Evolutionary conservation across 208 protist species (phyloP).

Genomic region (Phytomonas sp.): DNA sequence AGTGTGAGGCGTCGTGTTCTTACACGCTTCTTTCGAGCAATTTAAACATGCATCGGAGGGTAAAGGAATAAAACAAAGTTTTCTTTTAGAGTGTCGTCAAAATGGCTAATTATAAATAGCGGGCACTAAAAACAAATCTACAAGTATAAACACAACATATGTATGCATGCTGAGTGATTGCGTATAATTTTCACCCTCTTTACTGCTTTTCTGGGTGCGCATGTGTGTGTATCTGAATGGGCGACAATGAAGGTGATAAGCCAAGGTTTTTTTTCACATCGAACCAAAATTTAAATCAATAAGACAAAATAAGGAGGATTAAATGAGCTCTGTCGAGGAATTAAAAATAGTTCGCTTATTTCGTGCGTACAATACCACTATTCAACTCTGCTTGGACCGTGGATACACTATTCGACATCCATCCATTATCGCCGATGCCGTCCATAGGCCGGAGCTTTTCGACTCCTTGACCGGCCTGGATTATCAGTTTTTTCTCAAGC

Average conservation of each 20-base stretch:
- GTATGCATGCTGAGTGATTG: background rate
- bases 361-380: constrained; percentile 70
- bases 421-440: constrained; percentile 43
- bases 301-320: background rate
- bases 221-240: too few relatives aligned
- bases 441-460: constrained; percentile 29
- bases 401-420: constrained; percentile 74
- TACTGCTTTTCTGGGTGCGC: background rate
- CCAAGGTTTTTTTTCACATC: constrained; percentile 2
- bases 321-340: constrained; percentile 69
- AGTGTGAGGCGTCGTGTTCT: constrained; percentile 34
- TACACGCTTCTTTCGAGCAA: constrained; percentile 1
- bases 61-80: background rate
- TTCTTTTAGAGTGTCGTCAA: background rate
- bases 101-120: too few relatives aligned
- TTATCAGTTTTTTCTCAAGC: constrained; percentile 64
- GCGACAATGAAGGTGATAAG: too few relatives aligned
- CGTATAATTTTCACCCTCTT: constrained; percentile 1
- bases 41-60: background rate
- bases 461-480: constrained; percentile 34
- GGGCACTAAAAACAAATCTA: background rate
- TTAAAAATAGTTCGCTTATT: constrained; percentile 66
- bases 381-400: constrained; percentile 70
- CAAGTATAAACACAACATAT: constrained; percentile 1
- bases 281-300: too few relatives aligned